Evolutionary conservation across 805 yeast species (phyloP), one percentile per base, ranked within the genome.

Genomic region (Candida gorgasii): DNA sequence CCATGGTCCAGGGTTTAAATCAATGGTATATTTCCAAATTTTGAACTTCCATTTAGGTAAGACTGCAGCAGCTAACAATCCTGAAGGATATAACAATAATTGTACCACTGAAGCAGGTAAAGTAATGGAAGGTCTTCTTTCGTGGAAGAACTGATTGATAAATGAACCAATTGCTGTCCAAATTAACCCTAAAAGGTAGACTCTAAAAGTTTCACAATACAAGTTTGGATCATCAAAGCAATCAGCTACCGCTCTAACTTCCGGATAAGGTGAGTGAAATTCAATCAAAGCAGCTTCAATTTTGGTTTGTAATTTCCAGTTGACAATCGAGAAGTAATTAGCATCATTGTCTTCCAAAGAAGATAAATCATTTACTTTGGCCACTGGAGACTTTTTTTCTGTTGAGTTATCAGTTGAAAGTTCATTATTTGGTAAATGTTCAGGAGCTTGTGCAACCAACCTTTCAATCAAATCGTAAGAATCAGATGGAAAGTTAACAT

Each of bases 191-290:
- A 81, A 60, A 4, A 70, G 61, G 69, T 83, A 82, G 48, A 77
- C 78, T 38, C 86, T 65, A 41, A 77, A 49, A 6, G 85, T 79
- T 45, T 77, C 80, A 28, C 67, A 72, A 0, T 79, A 77, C 27
- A 72, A 47, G 2, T 49, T 36, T 1, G 74, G 73, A 45, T 81
- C 82, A 49, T 81, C 86, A 39, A 51, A 63, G 9, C 81, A 75
- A 13, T 79, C 81, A n/a, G 80, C 80, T 14, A 82, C 75, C 8
- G 86, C 80, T 28, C 87, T 62, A 11, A 82, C 82, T 52, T 82
- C 87, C 1, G 86, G 83, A 48, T 80, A 80, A 4, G 85, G 84
- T 5, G 82, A 75, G 54, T 69, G 72, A 49, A 45, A 66, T 13
- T 62, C 64, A 14, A 62, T 62, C 32, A 76, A 53, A 22, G 67